Evolutionary conservation across 768 basidiomycete species (phyloP), one percentile per base, ranked within the genome.

Genomic region (Leccinum arenicola): DNA sequence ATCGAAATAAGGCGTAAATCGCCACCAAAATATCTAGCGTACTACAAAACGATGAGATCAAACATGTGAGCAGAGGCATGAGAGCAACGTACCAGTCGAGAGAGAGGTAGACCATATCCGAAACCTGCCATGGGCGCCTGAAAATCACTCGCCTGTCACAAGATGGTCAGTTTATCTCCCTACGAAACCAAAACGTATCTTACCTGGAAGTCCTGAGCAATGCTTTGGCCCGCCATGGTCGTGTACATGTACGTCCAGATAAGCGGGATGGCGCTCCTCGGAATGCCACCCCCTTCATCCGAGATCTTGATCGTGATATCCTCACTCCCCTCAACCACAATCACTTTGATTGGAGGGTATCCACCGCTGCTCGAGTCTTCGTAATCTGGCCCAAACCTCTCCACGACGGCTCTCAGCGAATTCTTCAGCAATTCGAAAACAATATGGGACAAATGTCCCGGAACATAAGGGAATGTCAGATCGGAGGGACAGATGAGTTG

Each of bases 221-320:
- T 82, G 15, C 80, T 82, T 73, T 87, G 83, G 12, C 82, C 80
- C 50, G 77, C 77, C 91, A 91, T 90, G 12, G 88, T 93, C 53
- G 92, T 93, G 66, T 93, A 93, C 93, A 97, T 96, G 73, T 95
- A 98, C 58, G 96, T 99, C 97, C 97, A 99, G 55, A 99, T 96
- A 50, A 95, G 81, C 8, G 95, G 93, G 15, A 98, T 89, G 0
- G 93, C 92, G 61, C 81, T 88, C 75, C 78, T 75, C 25, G 93
- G 84, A 57, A 98, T 98, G 0, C 96, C 68, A 33, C 96, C 96
- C 3, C 96, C 96, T 72, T 99, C 96, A 69, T 99, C 96, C 1
- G 86, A 88, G 60, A 99, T 97, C 82, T 99, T 99, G 82, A 99
- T 93, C 3, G 96, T 98, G 67, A 98, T 97, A 68, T 98, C 96